phyloP scores from a whole-genome alignment of 192 early-diverging fungal species.

The Spizellomyces sp. region DNA sequence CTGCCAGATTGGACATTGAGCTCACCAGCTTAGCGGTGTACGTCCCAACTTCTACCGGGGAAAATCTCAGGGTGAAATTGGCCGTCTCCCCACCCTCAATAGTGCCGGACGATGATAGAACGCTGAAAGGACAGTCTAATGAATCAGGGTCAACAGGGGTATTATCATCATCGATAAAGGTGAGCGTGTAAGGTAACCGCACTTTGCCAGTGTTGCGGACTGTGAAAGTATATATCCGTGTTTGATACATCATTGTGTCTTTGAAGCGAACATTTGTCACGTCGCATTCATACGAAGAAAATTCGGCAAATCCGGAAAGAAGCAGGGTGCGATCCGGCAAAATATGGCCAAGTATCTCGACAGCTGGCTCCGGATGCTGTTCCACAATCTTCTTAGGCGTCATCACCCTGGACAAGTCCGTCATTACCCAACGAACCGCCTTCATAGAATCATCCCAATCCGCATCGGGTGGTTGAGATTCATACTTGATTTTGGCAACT shows the following conservation, averaged over 20 bases:
- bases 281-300: conserved; percentile 54
- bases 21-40: conserved; percentile 31
- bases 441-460: conserved; percentile 59
- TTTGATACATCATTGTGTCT: conserved; percentile 63
- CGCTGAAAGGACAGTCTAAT: conserved; percentile 50
- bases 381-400: conserved; percentile 51
- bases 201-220: conserved; percentile 56
- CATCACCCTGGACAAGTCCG: conserved; percentile 11
- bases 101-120: conserved; percentile 40
- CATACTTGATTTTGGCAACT: conserved; percentile 45
- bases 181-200: conserved; percentile 39
- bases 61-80: conserved; percentile 48
- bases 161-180: conserved; percentile 39
- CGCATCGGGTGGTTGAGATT: conserved; percentile 26
- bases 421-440: conserved; percentile 43
- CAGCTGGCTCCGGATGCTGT: conserved; percentile 45
- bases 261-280: conserved; percentile 52
- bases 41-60: conserved; percentile 51
- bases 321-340: conserved; percentile 34
- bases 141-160: conserved; percentile 15
- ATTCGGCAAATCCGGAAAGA: conserved; percentile 55
- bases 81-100: conserved; percentile 46
- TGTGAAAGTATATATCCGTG: conserved; percentile 45
- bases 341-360: conserved; percentile 34
- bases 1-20: conserved; percentile 49